Base-by-base conservation (phyloP, 1,139 yeast genomes). In the Spencermartinsiella ligniputridi region DNA sequence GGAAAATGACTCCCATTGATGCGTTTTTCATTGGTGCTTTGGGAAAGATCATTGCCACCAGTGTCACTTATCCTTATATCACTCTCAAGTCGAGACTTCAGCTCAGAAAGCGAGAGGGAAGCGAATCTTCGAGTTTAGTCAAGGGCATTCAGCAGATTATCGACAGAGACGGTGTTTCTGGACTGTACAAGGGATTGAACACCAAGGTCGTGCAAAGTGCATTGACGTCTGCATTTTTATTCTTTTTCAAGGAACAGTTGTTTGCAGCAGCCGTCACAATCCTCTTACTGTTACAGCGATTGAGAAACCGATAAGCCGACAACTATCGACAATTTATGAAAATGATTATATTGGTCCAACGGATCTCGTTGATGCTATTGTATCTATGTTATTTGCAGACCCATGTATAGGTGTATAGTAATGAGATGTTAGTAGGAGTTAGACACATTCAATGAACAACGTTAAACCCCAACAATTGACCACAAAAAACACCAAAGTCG, bases 71-170 rank as follows among this genome's bases (percentile, higher is more conserved):
- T 63, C 97, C 97, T 3, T 87, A 88, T 66, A 63, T 89, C 61
- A 89, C 97, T 3, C 71, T 90, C 61, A 87, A 90, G 67, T 74
- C 96, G 15, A 80, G 97, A 62, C 81, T 87, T 83, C 97, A 89
- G 67, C 69, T 88, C 53, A 74, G 74, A 53, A 75, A 72, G 56
- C 66, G 68, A 52, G 64, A 64, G 39, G 59, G 52, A 52, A 54
- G 46, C 51, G 51, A 47, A 35, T 53, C 56, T 21, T 46, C 57
- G 42, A 50, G 55, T 33, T 52, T 68, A 39, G 46, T 63, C 42
- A 51, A 56, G 29, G 69, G 67, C 49, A 55, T 72, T 48, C 52
- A 57, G 37, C 64, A 78, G 55, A 84, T 87, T 47, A 66, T 83
- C 43, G 63, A 65, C 41, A 77, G 76, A 45, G 95, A 87, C 62